Conservation (phyloP, 228 moss, liverwort and hornwort species). For the Sphagnum magellanicum region DNA sequence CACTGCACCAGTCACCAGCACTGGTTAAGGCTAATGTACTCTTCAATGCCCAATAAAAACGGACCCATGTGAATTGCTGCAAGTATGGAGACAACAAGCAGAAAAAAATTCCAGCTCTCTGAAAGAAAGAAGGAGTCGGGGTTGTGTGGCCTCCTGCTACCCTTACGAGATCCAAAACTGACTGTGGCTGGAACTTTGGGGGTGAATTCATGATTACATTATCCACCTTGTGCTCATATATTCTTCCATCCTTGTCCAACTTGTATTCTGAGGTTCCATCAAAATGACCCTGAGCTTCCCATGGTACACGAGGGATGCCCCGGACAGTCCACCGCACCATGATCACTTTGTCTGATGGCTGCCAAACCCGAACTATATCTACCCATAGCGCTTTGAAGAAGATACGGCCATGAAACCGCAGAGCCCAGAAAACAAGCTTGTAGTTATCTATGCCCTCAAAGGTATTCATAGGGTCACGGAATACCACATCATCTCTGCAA, state of each 20-base stretch:
- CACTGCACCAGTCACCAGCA: constrained; percentile 30
- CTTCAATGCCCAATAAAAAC: constrained; percentile 85
- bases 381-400: constrained; percentile 93
- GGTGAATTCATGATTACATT: constrained; percentile 85
- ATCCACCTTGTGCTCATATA: constrained; percentile 95
- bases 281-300: constrained; percentile 96
- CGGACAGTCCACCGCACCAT: constrained; percentile 97
- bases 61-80: constrained; percentile 94
- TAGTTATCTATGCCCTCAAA: constrained; percentile 82
- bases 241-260: constrained; percentile 92
- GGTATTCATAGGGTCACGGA: constrained; percentile 84
- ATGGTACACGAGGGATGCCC: constrained; percentile 88
- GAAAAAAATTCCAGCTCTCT: constrained; percentile 30
- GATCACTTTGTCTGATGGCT: constrained; percentile 87
- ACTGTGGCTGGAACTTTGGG: constrained; percentile 60
- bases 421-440: constrained; percentile 87
- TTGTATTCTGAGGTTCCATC: constrained; percentile 97
- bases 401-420: constrained; percentile 88
- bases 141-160: constrained; percentile 63
- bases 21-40: constrained; percentile 69
- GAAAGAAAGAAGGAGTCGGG: constrained; percentile 85
- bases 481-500: constrained; percentile 78
- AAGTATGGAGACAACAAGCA: constrained; percentile 35
- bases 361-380: constrained; percentile 90
- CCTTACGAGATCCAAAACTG: constrained; percentile 79